Evolutionary conservation across 495 filamentous ascomycete species (phyloP).

Genomic region (Tetracladium marchalianum): DNA sequence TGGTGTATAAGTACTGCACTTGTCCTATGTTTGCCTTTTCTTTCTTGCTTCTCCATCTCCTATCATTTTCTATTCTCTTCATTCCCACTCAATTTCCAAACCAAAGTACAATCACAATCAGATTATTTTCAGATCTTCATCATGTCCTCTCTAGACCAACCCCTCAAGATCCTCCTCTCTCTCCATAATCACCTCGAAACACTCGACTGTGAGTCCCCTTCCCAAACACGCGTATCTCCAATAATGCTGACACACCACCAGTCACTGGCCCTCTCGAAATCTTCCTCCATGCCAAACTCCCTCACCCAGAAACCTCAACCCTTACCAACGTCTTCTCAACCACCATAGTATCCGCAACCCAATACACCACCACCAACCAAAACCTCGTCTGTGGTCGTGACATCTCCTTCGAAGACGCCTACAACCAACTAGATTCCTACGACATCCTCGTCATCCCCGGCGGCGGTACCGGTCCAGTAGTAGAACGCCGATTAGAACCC

Average conservation of each 20-base stretch:
- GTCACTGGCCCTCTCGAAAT: constrained; percentile 57
- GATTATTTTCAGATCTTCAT: background rate
- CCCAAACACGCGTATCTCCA: constrained; percentile 42
- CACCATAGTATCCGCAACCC: constrained; percentile 49
- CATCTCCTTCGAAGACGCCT: constrained; percentile 52
- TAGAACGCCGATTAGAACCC: constrained; percentile 49
- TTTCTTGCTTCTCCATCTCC: too few species aligned
- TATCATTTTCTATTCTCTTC: background rate
- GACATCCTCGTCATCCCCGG: constrained; percentile 64
- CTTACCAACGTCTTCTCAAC: constrained; percentile 49
- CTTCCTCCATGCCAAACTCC: constrained; percentile 33
- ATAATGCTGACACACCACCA: background rate
- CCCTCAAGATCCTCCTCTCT: constrained; percentile 12
- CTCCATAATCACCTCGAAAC: constrained; percentile 33
- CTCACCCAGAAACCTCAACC: constrained; percentile 17
- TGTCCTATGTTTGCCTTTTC: too few species aligned
- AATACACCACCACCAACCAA: constrained; percentile 50
- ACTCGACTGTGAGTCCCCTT: constrained; percentile 55
- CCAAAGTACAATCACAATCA: background rate
- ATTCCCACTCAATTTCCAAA: background rate
- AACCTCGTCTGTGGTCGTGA: constrained; percentile 65
- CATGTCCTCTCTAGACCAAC: background rate
- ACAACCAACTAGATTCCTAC: constrained; percentile 51
- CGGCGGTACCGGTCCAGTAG: constrained; percentile 37
- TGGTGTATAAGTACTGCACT: too few species aligned